Evolutionary conservation across 768 basidiomycete species (phyloP), one percentile per base, ranked within the genome.

Genomic region (Trametes gibbosa): DNA sequence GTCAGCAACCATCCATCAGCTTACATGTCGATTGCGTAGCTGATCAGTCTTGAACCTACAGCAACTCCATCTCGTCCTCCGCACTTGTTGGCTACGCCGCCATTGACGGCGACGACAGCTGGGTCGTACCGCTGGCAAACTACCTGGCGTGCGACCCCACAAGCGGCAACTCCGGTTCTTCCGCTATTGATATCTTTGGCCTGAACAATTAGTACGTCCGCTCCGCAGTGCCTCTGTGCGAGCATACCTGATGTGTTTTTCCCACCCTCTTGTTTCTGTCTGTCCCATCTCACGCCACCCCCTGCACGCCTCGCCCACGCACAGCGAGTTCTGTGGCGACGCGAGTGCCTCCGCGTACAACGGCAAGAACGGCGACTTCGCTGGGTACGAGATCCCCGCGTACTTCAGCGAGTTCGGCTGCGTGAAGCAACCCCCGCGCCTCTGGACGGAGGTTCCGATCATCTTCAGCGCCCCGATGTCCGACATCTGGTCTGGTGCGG

Each of bases 381-480:
- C 81, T 21, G 72, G 77, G 60, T 88, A 84, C 72, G 90, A 90
- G 58, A 82, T 95, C 25, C 84, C 84, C 1, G 91, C 92, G 9
- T 95, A 96, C 78, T 92, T 96, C 76, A 89, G 90, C 69, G 92
- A 93, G 79, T 96, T 82, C 54, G 90, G 92, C 56, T 91, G 89
- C 70, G 83, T 86, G 68, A 78, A 76, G 8, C 71, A 69, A 23
- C 76, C 74, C 21, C 81, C 90, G 49, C 84, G 89, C 66, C 74
- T 85, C 34, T 97, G 92, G 92, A 86, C 85, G 35, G 95, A 97
- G 70, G 83, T 85, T 14, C 78, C 72, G 47, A 83, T 87, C 25
- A 78, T 96, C 25, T 90, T 91, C 71, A 81, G 87, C 59, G 69
- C 80, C 12, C 72, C 87, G 7, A 91, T 95, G 83, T 80, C 85